Evolutionary conservation across 2,329 filamentous ascomycete species (phyloP).

Genomic region (Calonectria hongkongensis): DNA sequence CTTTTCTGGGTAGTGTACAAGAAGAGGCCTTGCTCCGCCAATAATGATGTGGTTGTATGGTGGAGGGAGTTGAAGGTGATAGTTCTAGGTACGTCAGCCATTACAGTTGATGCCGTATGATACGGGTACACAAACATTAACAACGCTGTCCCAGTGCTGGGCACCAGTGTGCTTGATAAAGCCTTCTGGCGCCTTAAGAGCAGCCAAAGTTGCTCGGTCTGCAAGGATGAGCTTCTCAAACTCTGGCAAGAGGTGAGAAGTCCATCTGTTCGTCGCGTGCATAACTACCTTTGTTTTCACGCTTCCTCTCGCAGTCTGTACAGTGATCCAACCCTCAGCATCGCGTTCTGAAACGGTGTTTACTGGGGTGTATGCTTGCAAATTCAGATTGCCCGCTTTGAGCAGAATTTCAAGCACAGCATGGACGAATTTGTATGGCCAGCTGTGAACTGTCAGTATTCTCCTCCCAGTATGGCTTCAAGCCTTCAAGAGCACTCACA

Average conservation of each 20-base stretch:
- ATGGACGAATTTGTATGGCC: slow-evolving; percentile 40
- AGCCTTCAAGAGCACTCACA: slow-evolving; percentile 9
- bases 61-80: slow-evolving; percentile 35
- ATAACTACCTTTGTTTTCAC: slow-evolving; percentile 27
- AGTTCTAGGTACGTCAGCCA: slow-evolving; percentile 34
- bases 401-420: slow-evolving; percentile 36
- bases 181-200: slow-evolving; percentile 33
- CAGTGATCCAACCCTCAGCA: slow-evolving; percentile 31
- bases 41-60: slow-evolving; percentile 39
- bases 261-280: slow-evolving; percentile 39
- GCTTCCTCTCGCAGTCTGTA: slow-evolving; percentile 34
- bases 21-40: slow-evolving; percentile 32
- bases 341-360: slow-evolving; percentile 33
- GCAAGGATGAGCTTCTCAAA: slow-evolving; percentile 33
- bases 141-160: slow-evolving; percentile 39
- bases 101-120: not conserved
- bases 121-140: slow-evolving; percentile 16
- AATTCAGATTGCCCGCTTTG: slow-evolving; percentile 30
- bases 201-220: slow-evolving; percentile 32
- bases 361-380: slow-evolving; percentile 36
- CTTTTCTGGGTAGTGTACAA: slow-evolving; percentile 31
- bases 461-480: too few species aligned
- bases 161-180: slow-evolving; percentile 39
- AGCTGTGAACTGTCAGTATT: slow-evolving; percentile 21
- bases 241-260: slow-evolving; percentile 36